Conservation (phyloP, 2,329 filamentous ascomycete genomes). For the Leptographium lundbergii region DNA sequence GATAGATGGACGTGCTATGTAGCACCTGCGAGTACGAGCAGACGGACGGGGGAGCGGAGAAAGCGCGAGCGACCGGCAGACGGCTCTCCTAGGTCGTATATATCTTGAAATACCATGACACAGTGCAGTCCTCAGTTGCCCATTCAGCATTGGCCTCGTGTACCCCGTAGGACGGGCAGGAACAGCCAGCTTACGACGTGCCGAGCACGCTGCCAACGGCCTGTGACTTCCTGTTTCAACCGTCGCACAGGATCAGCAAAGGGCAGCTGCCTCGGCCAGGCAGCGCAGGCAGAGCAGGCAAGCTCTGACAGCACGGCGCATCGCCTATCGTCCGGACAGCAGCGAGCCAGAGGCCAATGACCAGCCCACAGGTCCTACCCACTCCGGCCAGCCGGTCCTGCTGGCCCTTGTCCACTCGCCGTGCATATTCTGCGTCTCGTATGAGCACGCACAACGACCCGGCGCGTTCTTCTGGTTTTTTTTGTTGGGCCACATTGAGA, state of each 20-base stretch:
- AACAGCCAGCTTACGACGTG: neutral
- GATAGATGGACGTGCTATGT: neutral
- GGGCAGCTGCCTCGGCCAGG: neutral
- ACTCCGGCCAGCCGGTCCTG: neutral
- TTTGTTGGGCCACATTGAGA: constrained; percentile 1
- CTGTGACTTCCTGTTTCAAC: neutral
- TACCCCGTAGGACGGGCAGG: neutral
- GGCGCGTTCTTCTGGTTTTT: neutral
- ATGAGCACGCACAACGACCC: neutral
- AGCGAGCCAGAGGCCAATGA: no score
- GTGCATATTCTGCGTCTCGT: no score
- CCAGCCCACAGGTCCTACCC: neutral
- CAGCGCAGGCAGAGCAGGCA: neutral
- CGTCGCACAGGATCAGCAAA: neutral
- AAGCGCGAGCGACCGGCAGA: neutral
- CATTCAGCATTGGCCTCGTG: no score
- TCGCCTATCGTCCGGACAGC: no score
- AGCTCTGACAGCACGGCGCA: no score
- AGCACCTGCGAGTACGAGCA: neutral
- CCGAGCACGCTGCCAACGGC: neutral
- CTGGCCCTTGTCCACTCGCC: neutral
- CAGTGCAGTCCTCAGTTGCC: no score
- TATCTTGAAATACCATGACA: no score
- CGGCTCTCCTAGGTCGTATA: no score
- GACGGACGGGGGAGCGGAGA: neutral